Evolutionary conservation across 352 stramenopile genomes (phyloP), one percentile per base, ranked within the genome.

Genomic region (Pythium aquatile): DNA sequence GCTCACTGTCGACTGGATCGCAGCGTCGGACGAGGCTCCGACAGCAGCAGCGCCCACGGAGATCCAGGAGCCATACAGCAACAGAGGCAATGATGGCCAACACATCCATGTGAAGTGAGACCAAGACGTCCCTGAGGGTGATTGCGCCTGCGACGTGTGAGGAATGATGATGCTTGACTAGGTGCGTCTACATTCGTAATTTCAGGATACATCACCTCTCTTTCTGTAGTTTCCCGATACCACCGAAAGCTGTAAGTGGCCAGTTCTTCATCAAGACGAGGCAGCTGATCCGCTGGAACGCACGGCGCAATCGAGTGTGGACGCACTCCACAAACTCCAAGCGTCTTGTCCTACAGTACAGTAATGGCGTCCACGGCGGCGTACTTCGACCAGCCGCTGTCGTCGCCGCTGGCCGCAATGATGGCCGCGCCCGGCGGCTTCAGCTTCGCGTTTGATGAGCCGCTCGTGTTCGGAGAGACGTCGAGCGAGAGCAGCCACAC

Each of bases 401-500:
- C 6, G 3, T 54, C 52, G 40, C 46, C 61, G 5, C 44, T 58
- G 3, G 51, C 28, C 44, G 61, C 53, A 5, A 54, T 47, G 52
- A 54, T 62, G 49, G 49, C 32, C 28, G 3, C 32, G 42, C 33
- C 54, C 37, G 40, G 29, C 17, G 28, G 53, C 39, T 55, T 61
- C 28, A 52, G 47, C 39, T 56, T 61, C 30, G 46, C 24, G 28
- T 52, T 47, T 33, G 62, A 68, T 35, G 40, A 49, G 33, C 35
- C n/a, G 1, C 24, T 57, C 24, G 30, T 62, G 26, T 68, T 59
- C 28, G 48, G 35, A 28, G 62, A 63, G 11, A 57, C 61, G 6
- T 62, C 61, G 7, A 61, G 53, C 35, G 53, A 68, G 32, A 60
- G 61, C 54, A 58, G 55, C n/a, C 53, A 24, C 58, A 54, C 58